A percentile compares a stretch with the other conserved stretches of the same genome.
These are phyloP conservation scores for Cladobotryum mycophilum DNA, from an alignment of 2,329 filamentous ascomycete genomes.

Conservation along the genomic window DNA sequence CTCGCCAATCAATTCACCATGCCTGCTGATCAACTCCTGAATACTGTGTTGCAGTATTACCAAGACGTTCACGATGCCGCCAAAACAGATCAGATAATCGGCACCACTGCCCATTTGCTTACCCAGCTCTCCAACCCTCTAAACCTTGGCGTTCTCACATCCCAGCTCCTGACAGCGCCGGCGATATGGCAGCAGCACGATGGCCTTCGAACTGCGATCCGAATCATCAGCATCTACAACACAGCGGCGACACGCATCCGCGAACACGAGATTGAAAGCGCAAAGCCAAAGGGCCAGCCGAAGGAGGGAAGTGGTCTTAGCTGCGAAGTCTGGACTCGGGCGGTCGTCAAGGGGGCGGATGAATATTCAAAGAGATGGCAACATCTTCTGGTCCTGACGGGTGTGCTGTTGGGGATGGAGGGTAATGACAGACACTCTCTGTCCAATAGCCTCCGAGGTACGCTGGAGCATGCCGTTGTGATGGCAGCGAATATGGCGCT, in stretches of 20 bases:
- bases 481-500: slow-evolving; percentile 72
- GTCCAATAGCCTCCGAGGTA: slow-evolving; percentile 56
- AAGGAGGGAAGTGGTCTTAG: slow-evolving; percentile 37
- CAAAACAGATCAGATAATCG: slow-evolving; percentile 52
- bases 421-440: slow-evolving; percentile 56
- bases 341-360: slow-evolving; percentile 52
- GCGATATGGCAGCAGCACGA: slow-evolving; percentile 61
- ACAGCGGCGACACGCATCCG: slow-evolving; percentile 54
- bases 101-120: slow-evolving; percentile 61
- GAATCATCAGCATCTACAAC: slow-evolving; percentile 66
- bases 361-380: slow-evolving; percentile 66
- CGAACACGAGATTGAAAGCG: slow-evolving; percentile 38
- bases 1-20: slow-evolving; percentile 32
- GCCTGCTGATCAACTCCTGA: slow-evolving; percentile 61
- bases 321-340: slow-evolving; percentile 50
- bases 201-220: slow-evolving; percentile 56
- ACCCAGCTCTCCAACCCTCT: slow-evolving; percentile 66
- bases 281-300: slow-evolving; percentile 19
- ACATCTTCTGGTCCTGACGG: slow-evolving; percentile 74
- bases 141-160: slow-evolving; percentile 66
- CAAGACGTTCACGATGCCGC: slow-evolving; percentile 46
- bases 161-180: slow-evolving; percentile 64
- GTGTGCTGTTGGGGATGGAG: slow-evolving; percentile 71
- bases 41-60: slow-evolving; percentile 56
- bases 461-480: slow-evolving; percentile 66